Evolutionary conservation across 805 yeast genomes (phyloP), one percentile per base, ranked within the genome.

Genomic region (Naumovozyma baii): DNA sequence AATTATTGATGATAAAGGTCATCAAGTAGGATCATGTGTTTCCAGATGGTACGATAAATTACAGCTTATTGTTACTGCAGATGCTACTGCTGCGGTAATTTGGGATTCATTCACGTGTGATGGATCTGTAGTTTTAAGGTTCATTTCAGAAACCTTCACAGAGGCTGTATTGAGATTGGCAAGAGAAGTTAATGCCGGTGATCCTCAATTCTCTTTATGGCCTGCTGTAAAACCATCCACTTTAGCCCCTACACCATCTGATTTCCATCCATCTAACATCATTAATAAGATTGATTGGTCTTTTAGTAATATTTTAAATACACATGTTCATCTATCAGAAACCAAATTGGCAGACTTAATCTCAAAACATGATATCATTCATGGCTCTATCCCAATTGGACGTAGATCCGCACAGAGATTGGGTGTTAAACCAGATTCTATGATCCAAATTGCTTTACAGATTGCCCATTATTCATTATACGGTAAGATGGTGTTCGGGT

Each of bases 31-130:
- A 32, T 83, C 95, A 1, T 86, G 95, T 66, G 81, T 90, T 20
- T 86, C 90, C 48, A 68, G 96, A 59, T 87, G 95, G 96, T 87
- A 85, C 56, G 96, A 85, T 62, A 85, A 85, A 63, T 65, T 87
- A 48, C 96, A 87, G 60, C 68, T 87, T 42, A 80, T 87, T 33
- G 78, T 87, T 30, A 84, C 95, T 1, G 74, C 74, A 51, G 87
- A 85, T 58, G 85, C 94, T 4, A 80, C 82, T 55, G 94, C 92
- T 4, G 94, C 95, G 30, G 82, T 87, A 42, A 83, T 87, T 54
- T 87, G 92, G 70, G 96, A 87, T 55, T 75, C 88, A 67, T 65
- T 94, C 9, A 92, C 94, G 41, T 92, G 86, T 34, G 96, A 87
- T 62, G 96, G 96, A 39, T 94, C 88, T 48, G 84, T 92, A 0